Evolutionary conservation across 2,329 filamentous ascomycete genomes (phyloP), one percentile per base, ranked within the genome.

Genomic region (Stylonectria norvegica): DNA sequence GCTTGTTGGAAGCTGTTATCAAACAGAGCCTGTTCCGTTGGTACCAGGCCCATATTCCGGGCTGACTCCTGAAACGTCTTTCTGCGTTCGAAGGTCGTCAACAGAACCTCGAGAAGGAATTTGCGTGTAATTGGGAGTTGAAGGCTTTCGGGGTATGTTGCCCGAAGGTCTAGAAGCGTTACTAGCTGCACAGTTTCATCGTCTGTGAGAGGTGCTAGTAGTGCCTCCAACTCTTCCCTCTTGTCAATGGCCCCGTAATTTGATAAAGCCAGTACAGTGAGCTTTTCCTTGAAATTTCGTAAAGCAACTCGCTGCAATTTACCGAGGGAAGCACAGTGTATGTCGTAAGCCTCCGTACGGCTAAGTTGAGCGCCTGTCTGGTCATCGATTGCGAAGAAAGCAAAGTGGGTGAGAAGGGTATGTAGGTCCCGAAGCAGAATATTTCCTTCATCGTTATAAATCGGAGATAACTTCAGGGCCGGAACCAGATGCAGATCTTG

Each of bases 191-290:
- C 62, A 18, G 97, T 64, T 63, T 97, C 91, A 0, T 76, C 74
- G 51, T 95, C 88, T 3, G 79, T 77, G 36, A 98, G 69, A 9
- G 76, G 70, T 40, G 81, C 78, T 5, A 98, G 69, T 49, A 96
- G 83, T 17, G 78, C 75, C 58, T 85, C 78, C 12, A 98, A 73
- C 52, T 97, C 93, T 5, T 78, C 72, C 30, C 88, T 77, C 57
- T 86, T 84, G 49, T 90, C 85, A 47, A 98, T 85, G 4, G 89
- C 85, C 2, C 85, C 89, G 60, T 94, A 94, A 60, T 98, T 97
- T 14, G 93, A 93, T 27, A 98, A 69, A 2, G 91, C 88, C 43
- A 98, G 69, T 27, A 98, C 85, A n/a, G 85, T 89, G 25, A 98
- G 70, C 65, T 96, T 95, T 5, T 89, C 81, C 55, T 87, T 89